Evolutionary conservation across 176 grass and related monocot genomes (phyloP).

Genomic region (Thalia dealbata): DNA sequence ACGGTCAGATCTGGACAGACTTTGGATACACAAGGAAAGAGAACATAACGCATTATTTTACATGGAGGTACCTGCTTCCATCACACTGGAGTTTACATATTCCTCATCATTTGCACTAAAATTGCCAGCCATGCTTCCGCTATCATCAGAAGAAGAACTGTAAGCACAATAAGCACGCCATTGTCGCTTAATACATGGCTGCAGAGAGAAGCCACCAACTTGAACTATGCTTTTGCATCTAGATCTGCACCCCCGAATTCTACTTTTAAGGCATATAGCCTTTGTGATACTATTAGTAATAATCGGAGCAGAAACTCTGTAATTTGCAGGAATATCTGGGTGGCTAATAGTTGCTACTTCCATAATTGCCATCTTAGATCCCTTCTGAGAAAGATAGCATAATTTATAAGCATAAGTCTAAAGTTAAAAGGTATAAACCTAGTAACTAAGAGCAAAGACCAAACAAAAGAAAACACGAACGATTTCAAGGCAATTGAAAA

Average conservation of each 20-base stretch:
- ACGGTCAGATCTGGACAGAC: neutral
- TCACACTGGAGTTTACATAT: conserved; percentile 74
- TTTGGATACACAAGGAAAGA: neutral
- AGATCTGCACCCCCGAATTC: conserved; percentile 37
- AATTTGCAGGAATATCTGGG: conserved; percentile 37
- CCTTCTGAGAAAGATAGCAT: neutral
- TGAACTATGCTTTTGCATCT: conserved; percentile 38
- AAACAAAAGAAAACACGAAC: neutral
- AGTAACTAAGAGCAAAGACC: no score
- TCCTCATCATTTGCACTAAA: conserved; percentile 78
- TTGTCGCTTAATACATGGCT: conserved; percentile 16
- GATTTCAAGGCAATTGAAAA: no score
- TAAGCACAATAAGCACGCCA: conserved; percentile 42
- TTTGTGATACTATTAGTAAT: conserved; percentile 35
- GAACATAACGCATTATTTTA: neutral
- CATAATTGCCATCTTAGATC: conserved; percentile 34
- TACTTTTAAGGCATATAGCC: conserved; percentile 30
- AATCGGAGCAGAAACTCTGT: conserved; percentile 23
- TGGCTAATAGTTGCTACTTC: conserved; percentile 54
- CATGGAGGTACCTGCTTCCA: conserved; percentile 57
- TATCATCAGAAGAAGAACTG: conserved; percentile 73
- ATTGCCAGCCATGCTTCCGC: conserved; percentile 62
- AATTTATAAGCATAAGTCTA: neutral
- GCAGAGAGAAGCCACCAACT: conserved; percentile 29
- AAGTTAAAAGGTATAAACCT: neutral